Percentiles rank a stretch among this genome's conserved stretches.
These are phyloP conservation scores for Aspergillus spinulosporus DNA, from an alignment of 2,329 filamentous ascomycete species.

Conservation along the genomic window DNA sequence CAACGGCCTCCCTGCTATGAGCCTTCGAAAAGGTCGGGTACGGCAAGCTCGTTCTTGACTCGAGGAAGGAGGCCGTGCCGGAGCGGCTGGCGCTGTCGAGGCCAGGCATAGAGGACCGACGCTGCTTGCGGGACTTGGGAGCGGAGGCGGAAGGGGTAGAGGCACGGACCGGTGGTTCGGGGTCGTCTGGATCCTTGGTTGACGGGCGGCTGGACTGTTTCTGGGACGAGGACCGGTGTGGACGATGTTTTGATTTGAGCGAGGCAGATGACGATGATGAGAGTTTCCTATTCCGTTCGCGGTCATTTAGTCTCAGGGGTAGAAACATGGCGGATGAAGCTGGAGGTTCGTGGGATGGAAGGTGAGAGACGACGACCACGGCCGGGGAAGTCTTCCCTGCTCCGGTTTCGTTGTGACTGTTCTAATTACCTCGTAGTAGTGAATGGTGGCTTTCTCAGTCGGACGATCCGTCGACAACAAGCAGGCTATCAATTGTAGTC, in stretches of 20 bases:
- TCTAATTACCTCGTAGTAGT: conserved; percentile 28
- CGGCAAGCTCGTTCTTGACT: conserved; percentile 57
- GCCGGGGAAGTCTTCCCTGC: conserved; percentile 11
- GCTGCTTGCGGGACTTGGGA: conserved; percentile 27
- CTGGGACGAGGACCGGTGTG: conserved; percentile 34
- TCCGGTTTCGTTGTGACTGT: conserved; percentile 17
- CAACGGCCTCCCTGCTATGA: conserved; percentile 83
- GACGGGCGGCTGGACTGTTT: conserved; percentile 32
- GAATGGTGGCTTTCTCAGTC: neutral
- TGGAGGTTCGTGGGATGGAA: conserved; percentile 28
- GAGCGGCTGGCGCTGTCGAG: conserved; percentile 40
- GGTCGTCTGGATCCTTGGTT: conserved; percentile 36
- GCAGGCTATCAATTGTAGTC: neutral
- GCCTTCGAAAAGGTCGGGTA: conserved; percentile 87
- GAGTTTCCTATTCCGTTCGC: conserved; percentile 33
- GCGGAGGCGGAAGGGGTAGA: conserved; percentile 30
- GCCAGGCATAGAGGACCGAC: conserved; percentile 56
- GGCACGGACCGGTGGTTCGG: conserved; percentile 29
- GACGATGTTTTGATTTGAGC: conserved; percentile 31
- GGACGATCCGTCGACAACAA: conserved; percentile 13
- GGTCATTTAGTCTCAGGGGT: conserved; percentile 39
- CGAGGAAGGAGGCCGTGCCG: conserved; percentile 42
- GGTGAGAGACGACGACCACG: conserved; percentile 19
- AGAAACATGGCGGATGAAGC: conserved; percentile 35
- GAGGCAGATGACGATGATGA: conserved; percentile 29